Conservation (phyloP, 2,329 filamentous ascomycete genomes). For the Hypoxylon sp. region DNA sequence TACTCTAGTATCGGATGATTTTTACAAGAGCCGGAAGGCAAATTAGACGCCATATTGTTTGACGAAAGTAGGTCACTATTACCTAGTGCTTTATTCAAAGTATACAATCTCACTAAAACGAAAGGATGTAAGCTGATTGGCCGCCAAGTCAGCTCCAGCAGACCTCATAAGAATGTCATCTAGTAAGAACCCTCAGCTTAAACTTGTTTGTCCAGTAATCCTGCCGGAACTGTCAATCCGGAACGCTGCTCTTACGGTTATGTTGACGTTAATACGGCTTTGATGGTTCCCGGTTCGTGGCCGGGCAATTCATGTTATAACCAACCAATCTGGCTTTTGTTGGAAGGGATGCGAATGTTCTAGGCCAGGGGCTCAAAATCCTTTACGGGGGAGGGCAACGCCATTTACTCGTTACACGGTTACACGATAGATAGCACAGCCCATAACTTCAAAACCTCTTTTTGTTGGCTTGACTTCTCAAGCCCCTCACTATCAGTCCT, state of each 20-base stretch:
- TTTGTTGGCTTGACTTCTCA: neutral
- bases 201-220: neutral
- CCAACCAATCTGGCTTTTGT: conserved; percentile 17
- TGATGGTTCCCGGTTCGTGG: neutral
- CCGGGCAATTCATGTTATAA: neutral
- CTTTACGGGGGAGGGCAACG: conserved; percentile 11
- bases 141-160: neutral
- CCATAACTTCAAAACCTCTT: neutral
- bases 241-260: neutral
- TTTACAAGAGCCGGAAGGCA: conserved; percentile 11
- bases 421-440: neutral
- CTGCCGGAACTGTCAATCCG: conserved; percentile 16
- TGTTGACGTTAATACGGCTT: conserved; percentile 14
- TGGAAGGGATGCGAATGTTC: conserved; percentile 9
- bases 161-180: conserved; percentile 6
- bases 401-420: neutral
- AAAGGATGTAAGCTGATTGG: conserved; percentile 23
- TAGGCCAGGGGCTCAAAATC: conserved; percentile 13
- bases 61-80: conserved; percentile 11
- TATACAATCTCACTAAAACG: conserved; percentile 2
- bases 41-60: conserved; percentile 13
- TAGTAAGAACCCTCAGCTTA: conserved; percentile 3
- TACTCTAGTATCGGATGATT: conserved; percentile 15
- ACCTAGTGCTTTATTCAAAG: conserved; percentile 5
- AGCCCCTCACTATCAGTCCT: neutral